Conservation (phyloP, 2,329 filamentous ascomycete genomes). For the Phialophora tarda region DNA sequence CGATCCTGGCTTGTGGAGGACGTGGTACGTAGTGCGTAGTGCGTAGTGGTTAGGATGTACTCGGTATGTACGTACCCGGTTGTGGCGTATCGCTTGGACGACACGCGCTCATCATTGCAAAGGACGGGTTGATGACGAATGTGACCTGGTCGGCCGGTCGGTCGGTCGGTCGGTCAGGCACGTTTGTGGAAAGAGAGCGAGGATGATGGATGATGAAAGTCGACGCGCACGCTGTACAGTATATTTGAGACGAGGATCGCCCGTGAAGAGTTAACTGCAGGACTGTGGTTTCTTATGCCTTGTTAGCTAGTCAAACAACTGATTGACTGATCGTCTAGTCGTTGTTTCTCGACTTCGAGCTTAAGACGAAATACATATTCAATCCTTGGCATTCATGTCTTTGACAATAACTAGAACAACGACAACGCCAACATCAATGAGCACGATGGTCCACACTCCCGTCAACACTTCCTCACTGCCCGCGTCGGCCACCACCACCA, state of each 20-base stretch:
- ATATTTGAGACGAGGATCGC: not conserved
- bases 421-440: not conserved
- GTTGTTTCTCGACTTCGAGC: not conserved
- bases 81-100: not conserved
- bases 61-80: not conserved
- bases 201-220: not conserved
- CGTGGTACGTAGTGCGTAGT: not conserved
- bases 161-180: not conserved
- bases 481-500: not conserved
- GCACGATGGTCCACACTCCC: not conserved
- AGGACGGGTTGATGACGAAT: slow-evolving; percentile 1
- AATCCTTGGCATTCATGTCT: not conserved
- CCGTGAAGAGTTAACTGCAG: no score
- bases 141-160: not conserved
- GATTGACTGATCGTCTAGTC: no score
- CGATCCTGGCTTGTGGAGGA: not conserved
- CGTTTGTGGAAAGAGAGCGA: not conserved
- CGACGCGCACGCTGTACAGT: no score
- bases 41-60: no score
- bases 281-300: no score
- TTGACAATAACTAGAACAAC: not conserved
- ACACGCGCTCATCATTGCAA: not conserved
- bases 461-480: not conserved
- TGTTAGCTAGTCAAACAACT: no score
- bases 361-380: not conserved